A percentile compares a stretch with the other conserved stretches of the same genome.
phyloP scores from a whole-genome alignment of 768 basidiomycete genomes.

The Pholiota molesta region DNA sequence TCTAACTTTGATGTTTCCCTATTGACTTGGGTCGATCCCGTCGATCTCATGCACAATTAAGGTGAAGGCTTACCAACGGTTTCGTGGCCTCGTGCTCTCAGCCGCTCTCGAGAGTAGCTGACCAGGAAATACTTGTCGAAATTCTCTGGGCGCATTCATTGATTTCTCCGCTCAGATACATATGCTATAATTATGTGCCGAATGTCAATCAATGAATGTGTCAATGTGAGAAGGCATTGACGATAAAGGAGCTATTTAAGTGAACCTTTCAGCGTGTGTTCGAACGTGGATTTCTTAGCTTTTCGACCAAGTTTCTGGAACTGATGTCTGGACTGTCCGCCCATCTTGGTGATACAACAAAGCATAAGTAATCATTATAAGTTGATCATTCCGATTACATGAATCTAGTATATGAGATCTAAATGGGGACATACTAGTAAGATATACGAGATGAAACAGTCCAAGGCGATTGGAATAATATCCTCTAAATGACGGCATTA shows the following conservation, averaged over 20 bases:
- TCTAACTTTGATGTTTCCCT: background rate
- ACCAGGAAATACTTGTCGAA: too few species aligned
- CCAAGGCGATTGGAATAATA: background rate
- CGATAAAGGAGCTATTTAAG: background rate
- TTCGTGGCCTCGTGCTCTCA: too few species aligned
- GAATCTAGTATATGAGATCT: background rate
- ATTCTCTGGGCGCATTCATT: background rate
- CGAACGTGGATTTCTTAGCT: too few species aligned
- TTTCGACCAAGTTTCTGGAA: too few species aligned
- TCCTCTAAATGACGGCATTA: constrained; percentile 49
- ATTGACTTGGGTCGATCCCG: background rate
- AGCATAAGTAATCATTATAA: background rate
- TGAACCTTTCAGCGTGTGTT: background rate
- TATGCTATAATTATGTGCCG: background rate
- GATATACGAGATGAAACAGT: background rate
- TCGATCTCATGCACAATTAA: background rate
- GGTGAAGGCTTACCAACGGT: background rate
- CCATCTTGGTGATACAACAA: background rate
- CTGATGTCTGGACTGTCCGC: too few species aligned
- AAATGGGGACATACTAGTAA: too few species aligned
- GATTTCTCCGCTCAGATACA: background rate
- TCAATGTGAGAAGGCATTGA: background rate
- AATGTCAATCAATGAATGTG: background rate
- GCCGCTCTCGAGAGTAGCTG: background rate
- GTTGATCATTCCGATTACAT: background rate